These are phyloP conservation scores for Tricholoma matsutake DNA, from an alignment of 768 basidiomycete genomes.

Conservation along the genomic window DNA sequence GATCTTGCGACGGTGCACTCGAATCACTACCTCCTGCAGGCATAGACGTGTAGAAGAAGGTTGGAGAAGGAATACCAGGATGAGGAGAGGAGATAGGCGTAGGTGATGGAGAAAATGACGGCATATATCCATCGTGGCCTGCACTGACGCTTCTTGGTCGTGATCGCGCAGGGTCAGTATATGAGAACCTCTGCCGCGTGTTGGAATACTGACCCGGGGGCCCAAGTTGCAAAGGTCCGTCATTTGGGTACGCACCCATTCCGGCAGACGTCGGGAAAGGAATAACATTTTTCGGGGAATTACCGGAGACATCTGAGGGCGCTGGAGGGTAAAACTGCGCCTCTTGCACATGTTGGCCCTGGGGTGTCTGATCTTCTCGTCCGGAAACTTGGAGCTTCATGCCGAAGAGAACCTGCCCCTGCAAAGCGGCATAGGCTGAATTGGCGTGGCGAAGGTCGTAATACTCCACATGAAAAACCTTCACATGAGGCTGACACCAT, in stretches of 20 bases:
- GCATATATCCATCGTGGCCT: constrained; percentile 21
- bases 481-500: constrained; percentile 16
- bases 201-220: constrained; percentile 33
- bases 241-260: constrained; percentile 4
- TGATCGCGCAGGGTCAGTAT: constrained; percentile 19
- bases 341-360: constrained; percentile 5
- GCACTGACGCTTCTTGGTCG: constrained; percentile 26
- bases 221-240: constrained; percentile 18
- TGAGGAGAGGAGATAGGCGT: constrained; percentile 6
- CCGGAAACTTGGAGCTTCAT: constrained; percentile 46
- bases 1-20: constrained; percentile 18
- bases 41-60: constrained; percentile 32
- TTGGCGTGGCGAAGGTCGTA: constrained; percentile 61
- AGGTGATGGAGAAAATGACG: constrained; percentile 11
- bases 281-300: constrained; percentile 6
- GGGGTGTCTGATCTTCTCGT: constrained; percentile 15
- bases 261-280: constrained; percentile 7
- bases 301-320: not conserved
- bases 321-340: not conserved
- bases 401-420: constrained; percentile 48
- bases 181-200: constrained; percentile 31
- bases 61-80: constrained; percentile 27
- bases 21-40: constrained; percentile 27
- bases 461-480: constrained; percentile 60
- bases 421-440: constrained; percentile 46